These are phyloP conservation scores for Coffea canephora DNA, from an alignment of 257 asterid species.

Conservation along the genomic window DNA sequence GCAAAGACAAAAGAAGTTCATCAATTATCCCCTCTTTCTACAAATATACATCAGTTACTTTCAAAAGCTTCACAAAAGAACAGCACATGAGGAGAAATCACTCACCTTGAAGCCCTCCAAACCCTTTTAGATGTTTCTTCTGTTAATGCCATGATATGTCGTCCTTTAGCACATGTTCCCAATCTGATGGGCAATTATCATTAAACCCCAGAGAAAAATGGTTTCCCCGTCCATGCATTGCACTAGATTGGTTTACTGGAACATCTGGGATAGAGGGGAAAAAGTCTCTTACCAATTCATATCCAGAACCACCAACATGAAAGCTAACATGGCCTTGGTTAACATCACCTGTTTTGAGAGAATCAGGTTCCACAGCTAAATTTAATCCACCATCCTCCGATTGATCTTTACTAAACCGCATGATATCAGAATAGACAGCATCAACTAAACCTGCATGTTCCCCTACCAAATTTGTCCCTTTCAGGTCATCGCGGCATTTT, in stretches of 20 bases:
- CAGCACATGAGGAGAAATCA: too few relatives aligned
- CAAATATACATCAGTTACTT: too few relatives aligned
- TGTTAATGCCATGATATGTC: too few relatives aligned
- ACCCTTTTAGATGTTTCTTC: too few relatives aligned
- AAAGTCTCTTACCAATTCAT: too few relatives aligned
- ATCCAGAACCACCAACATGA: slow-evolving; percentile 28
- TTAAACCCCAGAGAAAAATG: slow-evolving; percentile 35
- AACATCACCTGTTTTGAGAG: slow-evolving; percentile 20
- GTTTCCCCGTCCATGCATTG: slow-evolving; percentile 23
- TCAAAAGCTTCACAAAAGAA: too few relatives aligned
- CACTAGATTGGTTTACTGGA: slow-evolving; percentile 27
- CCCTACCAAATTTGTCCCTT: slow-evolving; percentile 25
- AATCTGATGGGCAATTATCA: slow-evolving; percentile 58
- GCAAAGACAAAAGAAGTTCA: too few relatives aligned
- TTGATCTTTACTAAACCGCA: slow-evolving; percentile 13
- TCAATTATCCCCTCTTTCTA: too few relatives aligned
- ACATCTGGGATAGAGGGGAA: slow-evolving; percentile 33
- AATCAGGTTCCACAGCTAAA: slow-evolving; percentile 25
- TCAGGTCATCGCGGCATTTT: slow-evolving; percentile 44
- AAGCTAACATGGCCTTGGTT: slow-evolving; percentile 26
- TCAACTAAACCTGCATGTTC: slow-evolving; percentile 21
- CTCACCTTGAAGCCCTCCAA: too few relatives aligned
- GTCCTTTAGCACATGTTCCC: too few relatives aligned
- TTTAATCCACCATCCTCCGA: slow-evolving; percentile 21
- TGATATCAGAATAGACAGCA: slow-evolving; percentile 7